Evolutionary conservation across 2,329 filamentous ascomycete species (phyloP).

Genomic region (Magnaporthales sp.): DNA sequence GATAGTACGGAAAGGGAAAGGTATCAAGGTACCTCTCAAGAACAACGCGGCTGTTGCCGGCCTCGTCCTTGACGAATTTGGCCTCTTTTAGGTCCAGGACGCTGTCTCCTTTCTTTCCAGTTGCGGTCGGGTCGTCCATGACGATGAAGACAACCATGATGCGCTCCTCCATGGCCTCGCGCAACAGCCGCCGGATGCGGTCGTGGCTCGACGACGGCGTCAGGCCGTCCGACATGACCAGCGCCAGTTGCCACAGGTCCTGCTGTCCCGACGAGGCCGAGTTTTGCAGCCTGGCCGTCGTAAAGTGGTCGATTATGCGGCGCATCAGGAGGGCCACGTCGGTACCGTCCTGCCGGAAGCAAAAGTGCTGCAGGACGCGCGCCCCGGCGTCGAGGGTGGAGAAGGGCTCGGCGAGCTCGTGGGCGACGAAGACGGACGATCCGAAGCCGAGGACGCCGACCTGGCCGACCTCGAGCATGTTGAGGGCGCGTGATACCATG

Average conservation of each 20-base stretch:
- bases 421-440: constrained; percentile 71
- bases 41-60: constrained; percentile 57
- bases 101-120: constrained; percentile 32
- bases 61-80: constrained; percentile 61
- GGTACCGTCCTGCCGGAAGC: constrained; percentile 77
- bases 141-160: constrained; percentile 99
- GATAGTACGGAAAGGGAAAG: constrained; percentile 95
- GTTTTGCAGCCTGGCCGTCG: constrained; percentile 57
- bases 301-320: constrained; percentile 73
- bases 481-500: constrained; percentile 77
- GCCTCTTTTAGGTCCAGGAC: constrained; percentile 87
- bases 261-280: constrained; percentile 30
- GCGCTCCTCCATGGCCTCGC: constrained; percentile 82
- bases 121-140: constrained; percentile 55
- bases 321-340: constrained; percentile 74
- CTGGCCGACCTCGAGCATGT: constrained; percentile 90
- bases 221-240: constrained; percentile 89
- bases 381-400: constrained; percentile 68
- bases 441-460: constrained; percentile 91
- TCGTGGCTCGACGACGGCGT: constrained; percentile 78
- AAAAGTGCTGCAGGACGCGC: constrained; percentile 76
- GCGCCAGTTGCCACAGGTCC: constrained; percentile 90
- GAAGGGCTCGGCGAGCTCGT: constrained; percentile 81
- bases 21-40: constrained; percentile 89
- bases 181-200: constrained; percentile 68